Percentiles rank a stretch among this genome's conserved stretches.
These are phyloP conservation scores for Oemleria cerasiformis DNA, from an alignment of 306 rosid species.

Conservation along the genomic window DNA sequence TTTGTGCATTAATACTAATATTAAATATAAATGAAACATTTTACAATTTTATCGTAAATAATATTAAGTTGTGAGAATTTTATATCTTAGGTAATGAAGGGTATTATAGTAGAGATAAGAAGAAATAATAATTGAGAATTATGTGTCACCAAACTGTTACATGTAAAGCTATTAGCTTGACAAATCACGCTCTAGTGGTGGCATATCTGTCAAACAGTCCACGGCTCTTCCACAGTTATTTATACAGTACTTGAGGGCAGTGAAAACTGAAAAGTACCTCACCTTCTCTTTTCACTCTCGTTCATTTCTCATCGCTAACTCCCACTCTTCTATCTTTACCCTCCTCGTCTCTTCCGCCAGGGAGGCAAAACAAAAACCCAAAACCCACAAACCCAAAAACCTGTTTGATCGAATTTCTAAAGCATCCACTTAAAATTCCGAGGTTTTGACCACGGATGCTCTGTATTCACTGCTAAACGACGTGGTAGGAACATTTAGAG, in stretches of 20 bases:
- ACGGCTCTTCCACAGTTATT: no score
- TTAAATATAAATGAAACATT: no score
- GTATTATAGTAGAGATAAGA: no score
- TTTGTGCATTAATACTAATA: no score
- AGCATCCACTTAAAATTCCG: neutral
- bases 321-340: neutral
- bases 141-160: no score
- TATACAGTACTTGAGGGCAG: neutral
- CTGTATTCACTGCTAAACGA: neutral
- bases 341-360: slow-evolving; percentile 27
- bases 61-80: no score
- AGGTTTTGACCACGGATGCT: neutral
- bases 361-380: neutral
- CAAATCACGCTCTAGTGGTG: no score
- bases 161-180: no score
- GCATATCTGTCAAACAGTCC: no score
- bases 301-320: neutral
- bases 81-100: no score
- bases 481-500: neutral
- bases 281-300: neutral
- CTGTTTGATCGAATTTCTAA: neutral
- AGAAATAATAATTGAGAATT: no score
- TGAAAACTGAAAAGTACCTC: neutral
- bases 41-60: no score
- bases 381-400: neutral